Base-by-base conservation (phyloP, 2,329 filamentous ascomycete species). In the Fusarium succisae region DNA sequence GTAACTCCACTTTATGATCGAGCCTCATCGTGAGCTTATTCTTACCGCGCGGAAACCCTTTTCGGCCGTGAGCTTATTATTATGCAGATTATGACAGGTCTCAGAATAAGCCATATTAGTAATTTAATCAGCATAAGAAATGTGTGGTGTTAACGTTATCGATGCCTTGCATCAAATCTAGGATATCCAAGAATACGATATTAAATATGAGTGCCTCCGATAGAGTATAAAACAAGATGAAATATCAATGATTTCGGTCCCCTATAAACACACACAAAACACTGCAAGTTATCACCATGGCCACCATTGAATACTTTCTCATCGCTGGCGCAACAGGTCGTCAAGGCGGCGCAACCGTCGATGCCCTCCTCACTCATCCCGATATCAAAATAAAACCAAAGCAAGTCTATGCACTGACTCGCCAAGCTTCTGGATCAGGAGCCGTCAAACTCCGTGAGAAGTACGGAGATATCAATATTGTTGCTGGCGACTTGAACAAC, bases 401-500 rank as follows among this genome's bases (percentile, higher is more conserved):
- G 8, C 53, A 77, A 28, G 60, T 78, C 30, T 75, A 75, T 30
- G 90, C 89, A 13, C 82, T 91, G 11, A 91, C 89, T 8, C 87
- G 90, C 62, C 63, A 76, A 24, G 51, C 65, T 4, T 43, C 85
- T 88, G 22, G 87, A 84, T 6, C 83, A 86, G 78, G 81, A 80
- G 55, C 84, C 87, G 20, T 75, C 11, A 74, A 66, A 5, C 66
- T 77, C 77, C 18, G 61, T 76, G 26, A 80, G 83, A 74, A 66
- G 59, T 83, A 86, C 17, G 81, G 83, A 12, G 84, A 68, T 20
- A 63, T 91, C 68, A 85, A 86, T 44, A 76, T 92, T 11, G 82
- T 92, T 11, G 79, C 88, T 76, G 89, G 90, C 28, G 84, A 91
- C 65, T 81, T 91, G 24, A 82, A 87, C 67, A 80, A 89, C 41